Evolutionary conservation across 306 rosid genomes (phyloP), one percentile per base, ranked within the genome.

Genomic region (Arachis stenosperma): DNA sequence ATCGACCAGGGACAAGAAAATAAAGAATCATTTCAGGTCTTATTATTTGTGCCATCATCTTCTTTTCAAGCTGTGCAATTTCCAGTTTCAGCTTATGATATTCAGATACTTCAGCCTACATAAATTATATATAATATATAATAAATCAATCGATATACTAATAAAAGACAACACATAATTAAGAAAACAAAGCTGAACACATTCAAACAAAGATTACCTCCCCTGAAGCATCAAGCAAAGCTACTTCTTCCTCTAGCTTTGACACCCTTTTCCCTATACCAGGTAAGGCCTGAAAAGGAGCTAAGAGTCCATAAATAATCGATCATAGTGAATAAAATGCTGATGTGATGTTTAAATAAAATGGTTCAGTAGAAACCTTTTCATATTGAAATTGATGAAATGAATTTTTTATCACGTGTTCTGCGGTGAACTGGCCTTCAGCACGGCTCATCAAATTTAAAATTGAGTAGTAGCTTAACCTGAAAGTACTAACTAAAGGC

Each of bases 381-480:
- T 94, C 98, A 75, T 94, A 79, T 83, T 94, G 98, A 83, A 94
- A 94, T 75, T 94, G 98, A 79, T 91, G 98, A 81, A 94, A 89
- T 69, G 97, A 94, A 82, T 91, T 89, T 82, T 83, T 86, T 77
- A 94, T 94, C 55, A 94, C 98, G 1, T 91, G 98, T 66, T 94
- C 98, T 3, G 98, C 97, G 22, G 97, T 91, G 78, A 94, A 94
- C 71, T 94, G 98, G 76, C 98, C 98, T 86, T 94, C 98, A 0
- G 98, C 97, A 13, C 96, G 96, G 82, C 98, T 91, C 98, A 94
- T 85, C 86, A 94, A 83, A 83, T 94, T 91, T 79, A 94, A 85
- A 88, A 94, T 91, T 71, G 98, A 89, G 87, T 94, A 94, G 88
- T 94, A 94, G 85, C 97, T 94, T 78, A 94, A 90, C 89, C 97